Base-by-base conservation (phyloP, 1,139 yeast species). In the Kodamaea derodonti region DNA sequence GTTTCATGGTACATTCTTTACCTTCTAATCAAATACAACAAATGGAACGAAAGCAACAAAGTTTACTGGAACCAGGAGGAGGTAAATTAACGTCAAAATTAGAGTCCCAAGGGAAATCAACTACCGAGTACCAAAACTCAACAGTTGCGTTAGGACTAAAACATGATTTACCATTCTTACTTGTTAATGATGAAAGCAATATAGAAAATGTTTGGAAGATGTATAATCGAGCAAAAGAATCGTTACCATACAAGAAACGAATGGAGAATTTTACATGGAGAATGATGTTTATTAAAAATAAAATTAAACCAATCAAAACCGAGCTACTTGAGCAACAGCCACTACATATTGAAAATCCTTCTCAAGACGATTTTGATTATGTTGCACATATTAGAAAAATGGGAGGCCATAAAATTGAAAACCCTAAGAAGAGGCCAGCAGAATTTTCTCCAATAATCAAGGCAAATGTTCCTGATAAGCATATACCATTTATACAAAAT, bases 261-360 rank as follows among this genome's bases (percentile, higher is more conserved):
- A 81, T 86, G 80, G 87, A 84, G 52, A 86, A 86, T 54, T 60
- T 86, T 34, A 80, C 94, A 10, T 86, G 95, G 95, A 61, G 95
- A 42, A 73, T 87, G 78, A 82, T 86, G 88, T 75, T 72, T 34
- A 63, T 83, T 49, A 20, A 23, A 12, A 14, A 14, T 10, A 18
- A 6, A 7, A 9, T 18, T 18, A 11, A 24, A 20, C 15, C 9
- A 11, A 20, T 14, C 41, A 28, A 8, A 16, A 29, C 11, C 34
- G 40, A 39, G 41, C 48, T 2, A 29, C 40, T 24, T 6, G 23
- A 20, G 11, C 26, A 8, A n/a, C 26, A 24, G 13, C 13, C 8
- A 11, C 7, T 24, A n/a, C 7, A 7, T 5, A 24, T 8, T 7
- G 14, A 24, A 11, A 14, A 25, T 14, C 73, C 76, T 4, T 67